Conservation (phyloP, 805 yeast species). For the Metschnikowia borealis region DNA sequence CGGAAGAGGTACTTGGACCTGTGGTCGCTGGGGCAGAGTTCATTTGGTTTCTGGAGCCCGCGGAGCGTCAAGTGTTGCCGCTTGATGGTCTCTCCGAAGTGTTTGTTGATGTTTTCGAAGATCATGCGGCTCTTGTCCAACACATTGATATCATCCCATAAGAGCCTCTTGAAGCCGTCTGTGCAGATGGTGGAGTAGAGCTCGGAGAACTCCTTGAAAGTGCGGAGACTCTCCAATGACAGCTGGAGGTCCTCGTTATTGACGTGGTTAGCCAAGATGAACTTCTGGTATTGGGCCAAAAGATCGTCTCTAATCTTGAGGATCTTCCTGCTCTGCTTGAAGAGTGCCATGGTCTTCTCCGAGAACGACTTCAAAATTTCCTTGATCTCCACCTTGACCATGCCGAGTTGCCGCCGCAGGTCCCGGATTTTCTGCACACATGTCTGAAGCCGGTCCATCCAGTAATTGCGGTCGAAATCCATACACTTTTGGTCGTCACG, state of each 20-base stretch:
- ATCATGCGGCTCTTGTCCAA: constrained; percentile 3
- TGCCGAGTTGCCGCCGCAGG: not conserved
- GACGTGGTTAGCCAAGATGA: constrained; percentile 3
- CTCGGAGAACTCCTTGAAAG: constrained; percentile 3
- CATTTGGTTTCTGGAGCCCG: not conserved
- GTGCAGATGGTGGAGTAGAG: constrained; percentile 5
- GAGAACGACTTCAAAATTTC: not conserved
- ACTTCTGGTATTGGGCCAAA: constrained; percentile 1
- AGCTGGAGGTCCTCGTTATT: not conserved
- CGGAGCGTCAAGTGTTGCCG: constrained; percentile 3
- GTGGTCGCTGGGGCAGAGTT: not conserved
- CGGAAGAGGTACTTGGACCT: constrained; percentile 2
- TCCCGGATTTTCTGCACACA: not conserved
- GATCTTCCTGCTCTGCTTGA: constrained; percentile 2
- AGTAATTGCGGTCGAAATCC: not conserved
- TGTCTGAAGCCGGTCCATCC: not conserved
- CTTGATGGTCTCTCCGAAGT: constrained; percentile 2
- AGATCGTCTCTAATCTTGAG: constrained; percentile 1
- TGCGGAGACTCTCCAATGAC: constrained; percentile 3
- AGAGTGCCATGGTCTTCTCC: not conserved
- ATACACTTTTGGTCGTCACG: not conserved
- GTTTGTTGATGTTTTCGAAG: constrained; percentile 1
- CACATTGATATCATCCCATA: constrained; percentile 2
- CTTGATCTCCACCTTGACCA: not conserved
- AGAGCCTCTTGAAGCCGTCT: constrained; percentile 3